Evolutionary conservation across 129 eudicot genomes (phyloP), one percentile per base, ranked within the genome.

Genomic region (Lactuca saligna): DNA sequence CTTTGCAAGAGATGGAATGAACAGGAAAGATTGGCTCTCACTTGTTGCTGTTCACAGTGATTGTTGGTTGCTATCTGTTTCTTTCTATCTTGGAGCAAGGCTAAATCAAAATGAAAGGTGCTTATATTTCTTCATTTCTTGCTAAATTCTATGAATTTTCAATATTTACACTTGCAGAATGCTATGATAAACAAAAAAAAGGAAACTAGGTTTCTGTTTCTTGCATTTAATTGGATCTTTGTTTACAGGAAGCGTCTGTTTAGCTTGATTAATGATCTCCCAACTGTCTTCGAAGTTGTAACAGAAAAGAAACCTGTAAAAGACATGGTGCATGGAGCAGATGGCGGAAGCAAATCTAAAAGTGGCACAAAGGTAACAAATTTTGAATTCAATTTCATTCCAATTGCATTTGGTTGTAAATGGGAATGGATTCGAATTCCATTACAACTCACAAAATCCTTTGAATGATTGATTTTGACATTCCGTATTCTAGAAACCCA

Each of bases 41-140:
- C 79, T 91, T 54, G 85, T 92, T 71, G 89, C 98, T 20, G 91
- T 86, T 63, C 98, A 92, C 75, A 86, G 98, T 63, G 95, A 92
- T 53, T 88, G 95, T 74, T 92, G 98, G 98, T 75, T 92, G 86
- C 82, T 88, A 29, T 86, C 88, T 73, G 96, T 92, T 57, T 87
- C 98, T 54, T 92, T 92, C 78, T 91, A 84, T 79, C 84, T 86
- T 72, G 97, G 89, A 12, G 91, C 96, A 16, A 82, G 84, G 15
- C 96, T 88, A 29, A 80, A 86, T 80, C 76, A 82, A 64, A 82
- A 80, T 67, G 89, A 88, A 74, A 88, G 97, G 97, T 91, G 72
- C 76, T 61, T 65, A 33, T 13, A 68, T 64, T 13, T 9, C 8
- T 42, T 42, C 49, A 8, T 42, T 12, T 39, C 0, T 8, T 7